Conservation (phyloP, 169 alveolate genomes). For the Plasmodium fragile region DNA sequence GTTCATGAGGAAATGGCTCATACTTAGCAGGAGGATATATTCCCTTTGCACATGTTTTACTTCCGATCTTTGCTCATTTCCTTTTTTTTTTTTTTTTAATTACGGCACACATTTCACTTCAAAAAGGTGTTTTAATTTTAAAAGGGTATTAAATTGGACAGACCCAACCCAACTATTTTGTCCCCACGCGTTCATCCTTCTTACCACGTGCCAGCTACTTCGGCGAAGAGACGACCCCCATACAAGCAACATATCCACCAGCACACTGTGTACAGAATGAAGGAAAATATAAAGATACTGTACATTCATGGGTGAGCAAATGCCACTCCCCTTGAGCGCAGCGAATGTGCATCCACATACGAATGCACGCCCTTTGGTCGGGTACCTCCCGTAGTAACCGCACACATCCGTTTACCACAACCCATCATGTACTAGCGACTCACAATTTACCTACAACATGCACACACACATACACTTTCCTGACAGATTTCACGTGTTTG, state of each 20-base stretch:
- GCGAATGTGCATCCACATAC: neutral
- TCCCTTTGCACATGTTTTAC: neutral
- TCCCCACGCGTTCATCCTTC: neutral
- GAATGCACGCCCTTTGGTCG: neutral
- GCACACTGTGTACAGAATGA: conserved; percentile 4
- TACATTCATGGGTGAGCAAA: conserved; percentile 70
- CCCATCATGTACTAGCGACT: neutral
- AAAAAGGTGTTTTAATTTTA: neutral
- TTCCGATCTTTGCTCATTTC: neutral
- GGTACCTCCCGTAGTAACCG: neutral
- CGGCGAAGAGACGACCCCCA: neutral
- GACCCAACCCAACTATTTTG: neutral
- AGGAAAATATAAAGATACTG: conserved; percentile 69
- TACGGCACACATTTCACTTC: neutral
- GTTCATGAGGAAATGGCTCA: neutral
- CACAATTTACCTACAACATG: neutral
- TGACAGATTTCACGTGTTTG: conserved; percentile 65
- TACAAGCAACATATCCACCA: neutral
- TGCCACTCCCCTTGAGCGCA: neutral
- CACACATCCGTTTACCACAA: neutral
- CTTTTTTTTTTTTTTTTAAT: conserved; percentile 1
- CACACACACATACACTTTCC: neutral
- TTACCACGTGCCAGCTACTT: neutral
- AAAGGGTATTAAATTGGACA: neutral
- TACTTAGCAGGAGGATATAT: neutral